A percentile compares a stretch with the other conserved stretches of the same genome.
Conservation (phyloP, 352 stramenopile species). For the Pythium coloratum region DNA sequence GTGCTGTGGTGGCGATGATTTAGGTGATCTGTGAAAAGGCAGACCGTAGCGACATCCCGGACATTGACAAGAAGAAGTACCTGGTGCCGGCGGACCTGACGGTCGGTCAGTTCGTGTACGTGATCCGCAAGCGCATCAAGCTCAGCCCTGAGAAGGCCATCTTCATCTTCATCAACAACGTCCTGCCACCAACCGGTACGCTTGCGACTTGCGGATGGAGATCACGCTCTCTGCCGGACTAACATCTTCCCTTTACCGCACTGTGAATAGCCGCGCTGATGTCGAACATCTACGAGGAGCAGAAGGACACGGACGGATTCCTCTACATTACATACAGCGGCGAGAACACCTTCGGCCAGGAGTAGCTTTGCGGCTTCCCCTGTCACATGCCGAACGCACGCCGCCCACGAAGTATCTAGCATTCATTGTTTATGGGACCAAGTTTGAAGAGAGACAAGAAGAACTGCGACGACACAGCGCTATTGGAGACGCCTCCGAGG, state of each 20-base stretch:
- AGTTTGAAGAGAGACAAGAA: slow-evolving; percentile 15
- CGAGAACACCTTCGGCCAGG: slow-evolving; percentile 98
- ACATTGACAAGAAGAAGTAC: slow-evolving; percentile 99
- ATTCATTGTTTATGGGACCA: slow-evolving; percentile 29
- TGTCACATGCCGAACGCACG: background rate
- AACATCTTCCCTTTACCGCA: background rate
- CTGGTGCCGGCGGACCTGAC: slow-evolving; percentile 97
- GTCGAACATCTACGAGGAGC: slow-evolving; percentile 99
- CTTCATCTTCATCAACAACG: slow-evolving; percentile 99
- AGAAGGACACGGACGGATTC: slow-evolving; percentile 98
- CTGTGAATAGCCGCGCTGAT: slow-evolving; percentile 91
- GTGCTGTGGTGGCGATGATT: background rate
- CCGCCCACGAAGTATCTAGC: slow-evolving; percentile 30
- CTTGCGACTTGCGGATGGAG: no score
- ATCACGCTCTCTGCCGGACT: background rate
- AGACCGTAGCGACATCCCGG: slow-evolving; percentile 97
- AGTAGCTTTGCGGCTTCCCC: slow-evolving; percentile 21
- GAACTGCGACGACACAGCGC: background rate
- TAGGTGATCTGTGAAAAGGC: slow-evolving; percentile 94
- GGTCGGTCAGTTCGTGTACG: slow-evolving; percentile 99
- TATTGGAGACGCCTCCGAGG: background rate
- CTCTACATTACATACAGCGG: slow-evolving; percentile 99
- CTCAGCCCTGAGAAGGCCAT: slow-evolving; percentile 96
- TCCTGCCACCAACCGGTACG: slow-evolving; percentile 94
- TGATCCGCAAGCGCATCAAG: slow-evolving; percentile 99